Evolutionary conservation across 768 basidiomycete species (phyloP), one percentile per base, ranked within the genome.

Genomic region (Collybia nuda): DNA sequence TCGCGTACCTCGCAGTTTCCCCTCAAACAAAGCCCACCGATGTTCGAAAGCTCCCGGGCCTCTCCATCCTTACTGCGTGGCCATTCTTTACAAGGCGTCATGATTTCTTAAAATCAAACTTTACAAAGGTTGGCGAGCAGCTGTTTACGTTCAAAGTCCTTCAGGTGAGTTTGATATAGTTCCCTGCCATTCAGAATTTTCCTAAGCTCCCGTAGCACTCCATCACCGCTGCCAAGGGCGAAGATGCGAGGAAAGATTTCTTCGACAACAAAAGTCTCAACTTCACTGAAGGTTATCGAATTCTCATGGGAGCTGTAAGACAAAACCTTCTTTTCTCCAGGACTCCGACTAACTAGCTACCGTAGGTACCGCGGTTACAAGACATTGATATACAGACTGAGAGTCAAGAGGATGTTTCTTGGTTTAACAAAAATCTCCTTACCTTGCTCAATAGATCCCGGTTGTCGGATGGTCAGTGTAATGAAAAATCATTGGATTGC

Each of bases 221-320:
- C 1, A 56, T 66, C 19, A 62, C 68, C 0, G 71, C 68, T 5
- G 37, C 69, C 5, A 53, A 54, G 22, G 71, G 70, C 0, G 63
- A 67, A n/a, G 62, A 64, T 35, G 68, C 63, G 5, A 56, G 69
- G 0, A 67, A 67, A 41, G 48, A 44, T 0, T 72, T 70, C 49
- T 71, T 71, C 47, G 60, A 65, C 9, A 55, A 60, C 9, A 65
- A 62, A 44, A 56, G 50, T 35, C 54, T 72, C 14, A 55, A 61
- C 26, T 62, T 69, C 32, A 49, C 49, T 14, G 68, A 70, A 45
- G 72, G 71, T 0, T 72, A 71, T 40, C 62, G 60, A 22, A 63
- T 73, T 9, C 61, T 71, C 0, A 62, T 68, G 56, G 69, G 68
- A 11, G 63, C 59, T 36, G 66, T 67, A 38, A 41, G 64, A 6